Evolutionary conservation across 2,329 filamentous ascomycete genomes (phyloP).

Genomic region (Aspergillus amoenus): DNA sequence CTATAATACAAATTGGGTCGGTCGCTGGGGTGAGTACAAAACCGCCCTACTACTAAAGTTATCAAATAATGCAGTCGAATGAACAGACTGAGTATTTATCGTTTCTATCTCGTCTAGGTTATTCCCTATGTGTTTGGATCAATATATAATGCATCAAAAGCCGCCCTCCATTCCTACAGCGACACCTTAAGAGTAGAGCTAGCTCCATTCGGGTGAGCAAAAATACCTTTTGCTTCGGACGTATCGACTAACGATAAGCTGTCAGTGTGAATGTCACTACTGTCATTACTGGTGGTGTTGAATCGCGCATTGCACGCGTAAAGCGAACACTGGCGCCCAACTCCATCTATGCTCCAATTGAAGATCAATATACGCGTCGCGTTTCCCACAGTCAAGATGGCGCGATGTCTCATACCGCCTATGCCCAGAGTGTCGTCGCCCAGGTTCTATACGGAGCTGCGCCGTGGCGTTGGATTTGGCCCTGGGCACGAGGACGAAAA

Average conservation of each 20-base stretch:
- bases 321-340: slow-evolving; percentile 48
- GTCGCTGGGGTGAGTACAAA: slow-evolving; percentile 36
- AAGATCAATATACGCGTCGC: slow-evolving; percentile 52
- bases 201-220: slow-evolving; percentile 45
- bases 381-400: slow-evolving; percentile 55
- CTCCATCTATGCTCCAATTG: slow-evolving; percentile 54
- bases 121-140: slow-evolving; percentile 47
- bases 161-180: slow-evolving; percentile 58
- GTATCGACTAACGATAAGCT: neutral
- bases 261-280: slow-evolving; percentile 52
- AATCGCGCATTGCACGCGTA: slow-evolving; percentile 57
- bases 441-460: slow-evolving; percentile 51
- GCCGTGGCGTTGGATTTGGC: slow-evolving; percentile 53
- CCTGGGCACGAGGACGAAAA: slow-evolving; percentile 38
- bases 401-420: slow-evolving; percentile 53
- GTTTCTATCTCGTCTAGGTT: slow-evolving; percentile 24
- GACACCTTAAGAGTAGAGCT: slow-evolving; percentile 60
- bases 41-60: neutral
- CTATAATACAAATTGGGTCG: slow-evolving; percentile 48
- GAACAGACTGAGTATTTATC: neutral
- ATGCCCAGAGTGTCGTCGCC: slow-evolving; percentile 56
- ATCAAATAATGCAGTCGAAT: neutral
- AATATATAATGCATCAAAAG: slow-evolving; percentile 60
- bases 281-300: slow-evolving; percentile 60
- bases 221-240: neutral